phyloP scores from a whole-genome alignment of 2,329 filamentous ascomycete genomes.

The Elsinoe fawcettii region DNA sequence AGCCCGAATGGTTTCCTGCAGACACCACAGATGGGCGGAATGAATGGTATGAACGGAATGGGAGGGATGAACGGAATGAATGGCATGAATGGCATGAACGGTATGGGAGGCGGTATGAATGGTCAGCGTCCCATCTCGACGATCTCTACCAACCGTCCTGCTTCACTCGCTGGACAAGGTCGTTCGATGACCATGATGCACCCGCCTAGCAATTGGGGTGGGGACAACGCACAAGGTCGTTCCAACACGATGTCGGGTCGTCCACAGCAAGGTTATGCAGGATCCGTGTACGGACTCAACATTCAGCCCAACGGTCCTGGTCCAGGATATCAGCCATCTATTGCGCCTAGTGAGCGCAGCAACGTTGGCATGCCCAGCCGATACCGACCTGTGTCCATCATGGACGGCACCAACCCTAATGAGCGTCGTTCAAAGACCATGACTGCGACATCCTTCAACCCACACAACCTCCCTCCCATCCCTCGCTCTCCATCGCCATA shows the following conservation, averaged over 20 bases:
- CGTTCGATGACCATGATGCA: constrained; percentile 81
- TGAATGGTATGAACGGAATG: constrained; percentile 8
- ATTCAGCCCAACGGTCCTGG: constrained; percentile 31
- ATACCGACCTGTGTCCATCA: constrained; percentile 78
- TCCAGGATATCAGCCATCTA: constrained; percentile 72
- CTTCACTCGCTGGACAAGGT: constrained; percentile 27
- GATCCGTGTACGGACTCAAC: constrained; percentile 33
- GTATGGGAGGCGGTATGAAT: constrained; percentile 10
- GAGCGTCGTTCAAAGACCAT: constrained; percentile 33
- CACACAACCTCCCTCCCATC: constrained; percentile 20
- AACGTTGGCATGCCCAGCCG: constrained; percentile 83
- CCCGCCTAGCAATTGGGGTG: constrained; percentile 38
- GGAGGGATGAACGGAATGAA: constrained; percentile 4
- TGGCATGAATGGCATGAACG: constrained; percentile 13
- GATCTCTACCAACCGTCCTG: constrained; percentile 27
- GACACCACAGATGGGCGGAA: constrained; percentile 1
- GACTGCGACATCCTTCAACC: constrained; percentile 25
- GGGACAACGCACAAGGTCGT: constrained; percentile 37
- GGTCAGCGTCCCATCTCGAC: constrained; percentile 38
- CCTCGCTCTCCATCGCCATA: constrained; percentile 17
- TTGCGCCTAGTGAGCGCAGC: constrained; percentile 91
- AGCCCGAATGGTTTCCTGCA: constrained; percentile 9
- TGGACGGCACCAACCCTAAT: constrained; percentile 14
- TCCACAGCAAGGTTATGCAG: constrained; percentile 26
- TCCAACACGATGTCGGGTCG: constrained; percentile 26